These are phyloP conservation scores for Cinnamomum micranthum DNA, from an alignment of 164 flowering plant genomes.

Conservation along the genomic window DNA sequence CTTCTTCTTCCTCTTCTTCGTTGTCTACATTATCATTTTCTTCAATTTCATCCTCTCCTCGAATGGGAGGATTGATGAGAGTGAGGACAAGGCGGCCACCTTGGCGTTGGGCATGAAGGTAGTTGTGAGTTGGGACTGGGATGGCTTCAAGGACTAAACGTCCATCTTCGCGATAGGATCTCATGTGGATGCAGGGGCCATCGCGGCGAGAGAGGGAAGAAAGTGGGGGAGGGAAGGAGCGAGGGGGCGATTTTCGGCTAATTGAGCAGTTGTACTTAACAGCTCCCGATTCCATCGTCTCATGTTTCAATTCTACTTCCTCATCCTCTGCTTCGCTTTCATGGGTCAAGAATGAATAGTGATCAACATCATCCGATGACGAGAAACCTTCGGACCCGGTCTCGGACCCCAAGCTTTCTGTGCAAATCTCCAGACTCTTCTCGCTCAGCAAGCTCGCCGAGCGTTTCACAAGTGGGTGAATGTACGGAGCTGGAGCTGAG, in stretches of 20 bases:
- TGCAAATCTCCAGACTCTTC: conserved; percentile 80
- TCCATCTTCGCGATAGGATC: conserved; percentile 51
- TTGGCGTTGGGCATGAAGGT: conserved; percentile 49
- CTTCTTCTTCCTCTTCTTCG: conserved; percentile 8
- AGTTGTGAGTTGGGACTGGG: conserved; percentile 34
- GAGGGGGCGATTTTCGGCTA: conserved; percentile 15
- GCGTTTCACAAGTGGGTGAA: conserved; percentile 64
- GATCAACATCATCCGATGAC: conserved; percentile 4
- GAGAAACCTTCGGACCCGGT: conserved; percentile 79
- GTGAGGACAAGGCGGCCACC: conserved; percentile 68
- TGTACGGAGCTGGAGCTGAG: conserved; percentile 37
- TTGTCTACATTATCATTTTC: conserved; percentile 2
- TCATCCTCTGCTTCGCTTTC: conserved; percentile 15
- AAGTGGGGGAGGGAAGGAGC: conserved; percentile 68
- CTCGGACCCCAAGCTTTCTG: conserved; percentile 91
- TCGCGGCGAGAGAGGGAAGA: conserved; percentile 46
- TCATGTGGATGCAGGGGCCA: conserved; percentile 47
- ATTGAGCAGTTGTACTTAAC: conserved; percentile 3
- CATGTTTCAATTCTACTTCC: conserved; percentile 14
- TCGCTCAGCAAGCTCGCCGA: conserved; percentile 46
- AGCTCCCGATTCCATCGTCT: not conserved
- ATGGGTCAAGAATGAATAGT: conserved; percentile 32
- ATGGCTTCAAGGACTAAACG: conserved; percentile 70
- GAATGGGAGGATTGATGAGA: conserved; percentile 14
- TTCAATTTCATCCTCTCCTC: conserved; percentile 13